These are phyloP conservation scores for Talaromyces nanjingensis DNA, from an alignment of 495 filamentous ascomycete genomes.

Conservation along the genomic window DNA sequence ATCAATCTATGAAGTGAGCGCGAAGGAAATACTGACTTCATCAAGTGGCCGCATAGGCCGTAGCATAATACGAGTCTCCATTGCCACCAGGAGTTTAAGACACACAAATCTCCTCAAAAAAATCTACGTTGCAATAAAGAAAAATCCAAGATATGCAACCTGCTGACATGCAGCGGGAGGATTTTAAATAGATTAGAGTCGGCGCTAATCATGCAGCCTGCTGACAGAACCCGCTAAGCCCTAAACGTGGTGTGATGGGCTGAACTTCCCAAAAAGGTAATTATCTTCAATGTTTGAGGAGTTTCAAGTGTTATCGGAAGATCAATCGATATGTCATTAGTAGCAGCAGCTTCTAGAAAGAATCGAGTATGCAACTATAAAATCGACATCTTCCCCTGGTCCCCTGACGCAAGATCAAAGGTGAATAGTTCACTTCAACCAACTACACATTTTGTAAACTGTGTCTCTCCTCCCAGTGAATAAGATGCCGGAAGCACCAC, in stretches of 20 bases:
- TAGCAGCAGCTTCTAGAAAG: background rate
- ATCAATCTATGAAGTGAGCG: too few relatives aligned
- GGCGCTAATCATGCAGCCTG: constrained; percentile 1
- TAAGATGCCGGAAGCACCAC: background rate
- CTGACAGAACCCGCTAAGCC: background rate
- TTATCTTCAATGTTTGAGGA: background rate
- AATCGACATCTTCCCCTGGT: background rate
- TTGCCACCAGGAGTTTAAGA: background rate
- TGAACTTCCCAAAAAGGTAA: background rate
- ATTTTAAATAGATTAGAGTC: background rate
- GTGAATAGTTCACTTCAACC: too few relatives aligned
- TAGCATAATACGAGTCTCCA: background rate
- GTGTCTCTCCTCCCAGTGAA: background rate
- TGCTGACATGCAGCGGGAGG: background rate
- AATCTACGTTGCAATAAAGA: background rate
- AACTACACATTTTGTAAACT: too few relatives aligned
- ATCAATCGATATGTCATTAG: background rate
- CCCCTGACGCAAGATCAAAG: background rate
- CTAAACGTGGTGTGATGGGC: background rate
- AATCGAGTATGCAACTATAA: background rate
- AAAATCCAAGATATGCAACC: background rate
- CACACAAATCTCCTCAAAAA: background rate
- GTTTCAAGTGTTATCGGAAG: background rate
- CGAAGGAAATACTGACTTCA: too few relatives aligned
- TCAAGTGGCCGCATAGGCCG: background rate